These are phyloP conservation scores for Clarireedia monteithiana DNA, from an alignment of 2,329 filamentous ascomycete genomes.

Conservation along the genomic window DNA sequence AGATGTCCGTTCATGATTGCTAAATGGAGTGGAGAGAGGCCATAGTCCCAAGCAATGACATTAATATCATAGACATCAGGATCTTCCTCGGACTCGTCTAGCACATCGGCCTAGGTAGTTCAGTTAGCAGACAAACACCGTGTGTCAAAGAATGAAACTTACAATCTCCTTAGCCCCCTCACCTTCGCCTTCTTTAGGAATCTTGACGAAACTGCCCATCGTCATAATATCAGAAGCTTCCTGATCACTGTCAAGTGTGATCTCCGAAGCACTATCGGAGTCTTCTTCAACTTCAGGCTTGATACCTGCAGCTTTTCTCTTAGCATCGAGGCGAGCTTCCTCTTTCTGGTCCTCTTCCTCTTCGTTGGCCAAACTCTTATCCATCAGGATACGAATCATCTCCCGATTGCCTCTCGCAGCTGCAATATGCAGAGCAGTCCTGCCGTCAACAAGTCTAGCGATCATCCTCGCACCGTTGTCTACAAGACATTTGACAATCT, in stretches of 20 bases:
- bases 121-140: slow-evolving; percentile 29
- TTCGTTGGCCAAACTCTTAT: slow-evolving; percentile 68
- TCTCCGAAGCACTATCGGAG: slow-evolving; percentile 30
- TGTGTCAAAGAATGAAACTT: slow-evolving; percentile 37
- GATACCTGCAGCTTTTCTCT: slow-evolving; percentile 11
- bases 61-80: slow-evolving; percentile 78
- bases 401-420: slow-evolving; percentile 59
- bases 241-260: slow-evolving; percentile 22
- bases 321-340: slow-evolving; percentile 31
- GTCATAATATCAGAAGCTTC: slow-evolving; percentile 39
- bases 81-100: slow-evolving; percentile 53
- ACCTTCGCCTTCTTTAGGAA: slow-evolving; percentile 42
- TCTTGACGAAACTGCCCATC: slow-evolving; percentile 69
- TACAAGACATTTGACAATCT: slow-evolving; percentile 64
- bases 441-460: slow-evolving; percentile 68
- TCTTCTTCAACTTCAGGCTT: slow-evolving; percentile 30
- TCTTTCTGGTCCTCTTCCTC: slow-evolving; percentile 54
- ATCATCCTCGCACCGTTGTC: slow-evolving; percentile 66
- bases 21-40: slow-evolving; percentile 67
- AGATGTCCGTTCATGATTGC: slow-evolving; percentile 68
- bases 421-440: slow-evolving; percentile 76
- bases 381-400: slow-evolving; percentile 65
- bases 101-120: slow-evolving; percentile 34
- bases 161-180: slow-evolving; percentile 21
- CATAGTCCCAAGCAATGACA: slow-evolving; percentile 70